Evolutionary conservation across 2,329 filamentous ascomycete genomes (phyloP), one percentile per base, ranked within the genome.

Genomic region (Monilinia vaccinii-corymbosi): DNA sequence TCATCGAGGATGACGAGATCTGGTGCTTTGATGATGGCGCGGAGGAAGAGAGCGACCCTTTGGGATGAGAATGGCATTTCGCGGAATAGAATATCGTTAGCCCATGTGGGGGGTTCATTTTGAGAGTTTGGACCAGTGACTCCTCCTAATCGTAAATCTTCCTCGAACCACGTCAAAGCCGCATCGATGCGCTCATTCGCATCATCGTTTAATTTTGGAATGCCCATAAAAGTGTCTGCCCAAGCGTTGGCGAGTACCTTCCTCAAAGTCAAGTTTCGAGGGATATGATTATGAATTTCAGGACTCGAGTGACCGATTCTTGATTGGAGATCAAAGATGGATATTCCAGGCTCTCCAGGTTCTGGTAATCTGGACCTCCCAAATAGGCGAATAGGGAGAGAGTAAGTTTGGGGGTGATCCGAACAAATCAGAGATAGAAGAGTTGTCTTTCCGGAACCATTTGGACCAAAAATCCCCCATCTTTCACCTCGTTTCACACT

Each of bases 361-460:
- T 88, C 83, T 0, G 93, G 91, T 0, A 97, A 78, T 23, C 94
- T 84, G 58, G 87, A 87, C 25, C 85, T 84, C 0, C 91, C 91
- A 71, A 99, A 97, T 16, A 97, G 79, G 66, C 83, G 87, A 62
- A 99, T 87, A 0, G 93, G 92, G 28, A 92, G 82, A 0, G 89
- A 90, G 72, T 97, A 99, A 0, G 92, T 86, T 73, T 97, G 93
- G 0, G 94, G 94, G 68, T 99, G 94, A 70, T 99, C 94, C 1
- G 93, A 97, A 62, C 90, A 95, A 61, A 99, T 88, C 7, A 99
- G 80, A 6, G 91, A 94, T 32, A 97, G 82, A 44, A 99, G 81
- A 0, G 94, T 99, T 0, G 94, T 99, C 77, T 99, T 99, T 21
- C 94, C 94, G 0, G 91, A 96, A 14, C 88, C 94, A 68, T 99